A percentile compares a stretch with the other conserved stretches of the same genome.
Evolutionary conservation across 1,284 basidiomycete genomes (phyloP).

Genomic region (Fomitopsis schrenkii): DNA sequence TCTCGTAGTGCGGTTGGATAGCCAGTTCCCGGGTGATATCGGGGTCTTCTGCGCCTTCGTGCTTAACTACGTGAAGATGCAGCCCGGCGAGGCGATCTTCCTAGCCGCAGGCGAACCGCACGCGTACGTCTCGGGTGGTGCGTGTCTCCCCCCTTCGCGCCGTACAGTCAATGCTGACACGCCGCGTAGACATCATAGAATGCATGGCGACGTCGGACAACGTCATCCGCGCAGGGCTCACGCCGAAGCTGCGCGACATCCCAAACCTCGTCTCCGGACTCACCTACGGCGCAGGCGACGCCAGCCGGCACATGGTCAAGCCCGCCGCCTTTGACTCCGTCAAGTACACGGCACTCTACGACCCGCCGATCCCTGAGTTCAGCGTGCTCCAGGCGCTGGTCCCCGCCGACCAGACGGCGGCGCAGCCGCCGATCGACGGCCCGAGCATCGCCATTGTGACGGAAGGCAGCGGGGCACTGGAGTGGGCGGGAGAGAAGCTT

Average conservation of each 20-base stretch:
- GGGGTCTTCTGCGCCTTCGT: constrained; percentile 92
- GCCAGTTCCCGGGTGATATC: constrained; percentile 91
- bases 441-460: constrained; percentile 85
- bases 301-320: constrained; percentile 66
- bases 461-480: constrained; percentile 61
- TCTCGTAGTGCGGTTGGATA: constrained; percentile 69
- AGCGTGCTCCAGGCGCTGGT: constrained; percentile 73
- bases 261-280: constrained; percentile 86
- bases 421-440: constrained; percentile 65
- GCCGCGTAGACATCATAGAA: constrained; percentile 82
- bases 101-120: constrained; percentile 96
- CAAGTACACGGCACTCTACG: constrained; percentile 60
- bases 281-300: constrained; percentile 77
- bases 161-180: neutral
- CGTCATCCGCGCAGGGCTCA: constrained; percentile 97
- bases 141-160: constrained; percentile 13
- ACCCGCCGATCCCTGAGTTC: constrained; percentile 94
- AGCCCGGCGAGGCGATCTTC: constrained; percentile 90
- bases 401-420: constrained; percentile 41
- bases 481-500: constrained; percentile 40
- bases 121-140: constrained; percentile 91
- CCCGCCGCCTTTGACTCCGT: constrained; percentile 46
- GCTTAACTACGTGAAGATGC: constrained; percentile 81
- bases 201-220: constrained; percentile 99
- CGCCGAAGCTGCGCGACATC: constrained; percentile 94